Base-by-base conservation (phyloP, 352 stramenopile genomes). In the Thalassiosira ordinaria region DNA sequence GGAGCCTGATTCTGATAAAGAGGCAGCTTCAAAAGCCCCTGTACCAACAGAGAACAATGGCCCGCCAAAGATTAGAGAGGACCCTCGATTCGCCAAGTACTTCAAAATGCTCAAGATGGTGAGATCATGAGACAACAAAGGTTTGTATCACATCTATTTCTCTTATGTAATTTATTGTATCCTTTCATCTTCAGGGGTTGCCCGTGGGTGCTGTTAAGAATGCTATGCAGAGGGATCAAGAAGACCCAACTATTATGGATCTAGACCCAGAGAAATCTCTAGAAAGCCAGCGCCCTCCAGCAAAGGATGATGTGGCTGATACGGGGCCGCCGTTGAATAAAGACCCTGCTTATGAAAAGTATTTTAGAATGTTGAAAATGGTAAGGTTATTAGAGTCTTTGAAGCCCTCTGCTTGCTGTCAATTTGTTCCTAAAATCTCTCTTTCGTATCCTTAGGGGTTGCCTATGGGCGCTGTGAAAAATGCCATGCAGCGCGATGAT, bases 401-500 rank as follows among this genome's bases (percentile, higher is more conserved):
- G 39, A 57, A 51, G 13, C 33, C 5, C 20, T 56, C 22, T 56
- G 18, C 22, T 56, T 56, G 24, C 18, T 57, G 41, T 41, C 11
- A 41, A n/a, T n/a, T n/a, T n/a, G n/a, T n/a, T n/a, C n/a, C n/a
- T n/a, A n/a, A n/a, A n/a, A 9, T 29, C 16, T 44, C 2, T 44
- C 9, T 44, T 33, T 41, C 46, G 0, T 49, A 9, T 51, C 18
- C 37, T 56, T 39, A 74, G 61, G 86, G 91, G 22, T 49, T 94
- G 0, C 89, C 88, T 29, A 57, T 93, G 0, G 95, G 95, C 64
- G 96, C 97, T 80, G 95, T 98, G 8, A 96, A 98, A 83, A 89
- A 98, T 85, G 97, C 97, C 33, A 95, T 98, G 91, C 90, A 81
- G 24, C 87, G 95, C 20, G 96, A 96, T 74, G 88, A 80, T 3